Percentiles rank a stretch among this genome's conserved stretches.
Evolutionary conservation across 768 basidiomycete species (phyloP).

Genomic region (Peribolospora kevripleyi): DNA sequence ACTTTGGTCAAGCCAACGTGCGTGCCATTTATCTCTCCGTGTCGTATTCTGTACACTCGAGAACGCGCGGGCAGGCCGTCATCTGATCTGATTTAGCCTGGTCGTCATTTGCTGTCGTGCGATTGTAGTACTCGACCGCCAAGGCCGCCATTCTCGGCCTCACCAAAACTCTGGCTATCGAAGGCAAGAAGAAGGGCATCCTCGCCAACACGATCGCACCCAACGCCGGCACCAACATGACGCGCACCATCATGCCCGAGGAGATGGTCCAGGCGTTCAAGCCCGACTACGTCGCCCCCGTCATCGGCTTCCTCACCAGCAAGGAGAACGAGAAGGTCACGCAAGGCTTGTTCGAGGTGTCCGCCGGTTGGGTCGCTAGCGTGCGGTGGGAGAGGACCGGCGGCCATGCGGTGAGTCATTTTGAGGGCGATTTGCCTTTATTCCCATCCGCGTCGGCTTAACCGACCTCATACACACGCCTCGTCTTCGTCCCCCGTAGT

Average conservation of each 20-base stretch:
- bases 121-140: conserved; percentile 53
- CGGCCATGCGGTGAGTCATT: conserved; percentile 33
- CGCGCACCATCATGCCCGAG: conserved; percentile 15
- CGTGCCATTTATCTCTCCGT: conserved; percentile 7
- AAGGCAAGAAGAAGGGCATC: conserved; percentile 79
- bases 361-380: conserved; percentile 76
- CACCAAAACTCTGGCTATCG: conserved; percentile 69
- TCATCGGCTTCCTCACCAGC: conserved; percentile 74
- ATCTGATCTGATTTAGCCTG: background rate
- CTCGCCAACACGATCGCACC: conserved; percentile 69
- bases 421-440: background rate
- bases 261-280: conserved; percentile 21
- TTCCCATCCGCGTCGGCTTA: background rate
- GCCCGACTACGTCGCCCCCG: conserved; percentile 77
- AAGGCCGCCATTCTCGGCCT: conserved; percentile 79
- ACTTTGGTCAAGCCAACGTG: conserved; percentile 61
- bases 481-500: conserved; percentile 39
- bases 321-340: conserved; percentile 45
- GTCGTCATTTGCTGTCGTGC: background rate
- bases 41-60: background rate
- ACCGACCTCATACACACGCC: background rate
- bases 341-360: conserved; percentile 59
- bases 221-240: conserved; percentile 6
- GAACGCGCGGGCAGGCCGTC: too few species aligned
- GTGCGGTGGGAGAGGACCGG: conserved; percentile 79